Percentiles rank a stretch among this genome's conserved stretches.
Evolutionary conservation across 768 basidiomycete species (phyloP).

Genomic region (Pholiota molesta): DNA sequence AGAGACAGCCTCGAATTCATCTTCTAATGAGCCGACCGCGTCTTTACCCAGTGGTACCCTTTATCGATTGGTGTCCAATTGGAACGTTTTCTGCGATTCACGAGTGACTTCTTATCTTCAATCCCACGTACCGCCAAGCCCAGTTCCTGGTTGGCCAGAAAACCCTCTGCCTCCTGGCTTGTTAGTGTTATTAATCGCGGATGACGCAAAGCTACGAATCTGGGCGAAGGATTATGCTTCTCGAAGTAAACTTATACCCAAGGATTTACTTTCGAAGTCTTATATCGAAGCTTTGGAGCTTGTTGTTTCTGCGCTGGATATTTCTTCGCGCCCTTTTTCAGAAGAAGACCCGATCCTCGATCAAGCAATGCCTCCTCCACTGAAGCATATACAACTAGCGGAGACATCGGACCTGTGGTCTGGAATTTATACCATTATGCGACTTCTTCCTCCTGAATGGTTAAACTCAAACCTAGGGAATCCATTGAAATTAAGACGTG

Average conservation of each 20-base stretch:
- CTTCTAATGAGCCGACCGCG: constrained; percentile 22
- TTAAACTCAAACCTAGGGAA: constrained; percentile 34
- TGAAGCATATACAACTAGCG: constrained; percentile 31
- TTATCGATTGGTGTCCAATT: constrained; percentile 67
- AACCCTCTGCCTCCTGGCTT: constrained; percentile 63
- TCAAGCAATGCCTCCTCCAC: constrained; percentile 17
- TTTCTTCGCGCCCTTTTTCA: neutral
- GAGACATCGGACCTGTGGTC: constrained; percentile 52
- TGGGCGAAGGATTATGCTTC: constrained; percentile 60
- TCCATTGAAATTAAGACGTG: constrained; percentile 48
- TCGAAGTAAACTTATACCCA: constrained; percentile 48
- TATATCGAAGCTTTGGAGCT: constrained; percentile 50
- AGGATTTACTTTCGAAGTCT: constrained; percentile 47
- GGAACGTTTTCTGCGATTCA: constrained; percentile 55
- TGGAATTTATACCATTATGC: constrained; percentile 45
- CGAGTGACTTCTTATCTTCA: constrained; percentile 47
- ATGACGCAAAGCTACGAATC: constrained; percentile 48
- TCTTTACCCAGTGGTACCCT: constrained; percentile 54
- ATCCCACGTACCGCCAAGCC: constrained; percentile 35
- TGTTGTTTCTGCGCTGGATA: constrained; percentile 36
- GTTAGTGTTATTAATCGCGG: constrained; percentile 58
- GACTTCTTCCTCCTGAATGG: constrained; percentile 52
- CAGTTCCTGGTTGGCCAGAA: constrained; percentile 54
- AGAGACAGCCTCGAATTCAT: constrained; percentile 19
- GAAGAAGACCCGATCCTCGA: neutral